Base-by-base conservation (phyloP, 73 alveolate species). In the Paramecium tetraurelia region DNA sequence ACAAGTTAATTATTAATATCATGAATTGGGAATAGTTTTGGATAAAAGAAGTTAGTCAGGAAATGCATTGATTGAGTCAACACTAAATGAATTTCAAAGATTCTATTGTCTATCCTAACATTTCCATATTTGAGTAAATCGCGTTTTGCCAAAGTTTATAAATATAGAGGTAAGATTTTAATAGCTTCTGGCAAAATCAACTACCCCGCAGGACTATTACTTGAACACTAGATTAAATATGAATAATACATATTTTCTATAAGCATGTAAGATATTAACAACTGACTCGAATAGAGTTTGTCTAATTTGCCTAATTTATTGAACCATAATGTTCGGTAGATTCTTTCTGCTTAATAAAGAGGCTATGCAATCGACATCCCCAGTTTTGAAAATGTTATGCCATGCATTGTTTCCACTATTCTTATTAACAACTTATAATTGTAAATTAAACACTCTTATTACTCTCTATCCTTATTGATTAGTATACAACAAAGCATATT, bases 401-500 rank as follows among this genome's bases (percentile, higher is more conserved):
- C 90, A 80, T 44, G 90, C 76, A 44, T 80, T 80, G 29, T 80
- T 80, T 24, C 76, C 90, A 80, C 57, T 87, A 12, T 92, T 70
- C 59, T 88, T 90, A 36, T 58, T 85, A 16, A 88, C 92, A 31
- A 96, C 94, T 53, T 92, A 93, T 11, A 92, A 41, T 24, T 89
- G 59, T 12, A 59, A 84, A 86, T 96, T 96, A 86, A 96, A 59
- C 14, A 96, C 95, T 92, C 98, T 92, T 0, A 96, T 92, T 24
- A 92, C 88, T 59, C 96, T 96, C 53, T 94, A 85, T 16, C 97
- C 96, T 31, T 36, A 86, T 22, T 80, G 71, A 38, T 92, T 94
- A 2, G 98, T 92, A 72, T 93, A 96, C 38, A 96, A 90, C 38
- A 95, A 46, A 3, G 98, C 98, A 77, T 93, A 92, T 92, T 96